Evolutionary conservation across 2,329 filamentous ascomycete species (phyloP).

Genomic region (Colletotrichum sp.): DNA sequence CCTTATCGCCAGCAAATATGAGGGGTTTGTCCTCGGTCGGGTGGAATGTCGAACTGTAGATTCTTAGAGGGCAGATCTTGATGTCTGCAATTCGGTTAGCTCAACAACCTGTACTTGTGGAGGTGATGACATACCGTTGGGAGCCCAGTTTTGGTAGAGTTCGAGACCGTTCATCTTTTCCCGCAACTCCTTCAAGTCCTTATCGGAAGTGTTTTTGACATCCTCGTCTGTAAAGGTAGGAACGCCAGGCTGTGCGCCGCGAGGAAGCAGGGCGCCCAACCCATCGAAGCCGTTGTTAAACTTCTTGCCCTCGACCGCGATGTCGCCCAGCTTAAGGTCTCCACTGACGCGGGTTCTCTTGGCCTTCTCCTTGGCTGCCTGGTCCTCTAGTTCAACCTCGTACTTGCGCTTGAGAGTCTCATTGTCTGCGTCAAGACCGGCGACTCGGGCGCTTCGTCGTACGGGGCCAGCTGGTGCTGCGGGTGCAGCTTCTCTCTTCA

Average conservation of each 20-base stretch:
- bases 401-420: conserved; percentile 54
- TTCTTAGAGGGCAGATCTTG: conserved; percentile 86
- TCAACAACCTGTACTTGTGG: not conserved
- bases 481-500: conserved; percentile 46
- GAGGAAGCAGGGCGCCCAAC: conserved; percentile 61
- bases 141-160: conserved; percentile 84
- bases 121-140: conserved; percentile 64
- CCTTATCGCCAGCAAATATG: conserved; percentile 92
- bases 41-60: conserved; percentile 89
- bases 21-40: conserved; percentile 85
- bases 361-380: conserved; percentile 48
- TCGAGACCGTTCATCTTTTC: conserved; percentile 78
- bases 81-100: conserved; percentile 62
- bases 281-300: conserved; percentile 74
- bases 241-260: conserved; percentile 78
- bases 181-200: conserved; percentile 74
- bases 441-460: conserved; percentile 62
- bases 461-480: conserved; percentile 45
- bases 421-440: conserved; percentile 56
- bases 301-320: conserved; percentile 79
- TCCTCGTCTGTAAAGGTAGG: conserved; percentile 88
- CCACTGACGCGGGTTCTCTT: conserved; percentile 63
- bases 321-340: conserved; percentile 74
- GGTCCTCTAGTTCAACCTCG: conserved; percentile 51
- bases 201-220: conserved; percentile 78